These are phyloP conservation scores for Prunus mongolica DNA, from an alignment of 306 rosid genomes.

Conservation along the genomic window DNA sequence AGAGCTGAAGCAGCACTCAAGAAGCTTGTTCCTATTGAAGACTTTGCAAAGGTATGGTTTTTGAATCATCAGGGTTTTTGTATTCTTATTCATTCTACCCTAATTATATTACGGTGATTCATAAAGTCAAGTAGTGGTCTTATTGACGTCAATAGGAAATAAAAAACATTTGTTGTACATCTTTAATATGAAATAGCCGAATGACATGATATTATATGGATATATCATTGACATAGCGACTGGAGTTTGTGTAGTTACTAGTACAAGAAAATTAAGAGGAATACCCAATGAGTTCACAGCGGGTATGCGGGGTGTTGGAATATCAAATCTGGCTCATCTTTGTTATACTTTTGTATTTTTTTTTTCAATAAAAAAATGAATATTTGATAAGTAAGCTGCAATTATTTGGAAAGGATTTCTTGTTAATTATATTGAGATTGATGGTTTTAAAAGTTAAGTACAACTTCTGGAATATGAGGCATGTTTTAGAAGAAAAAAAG, in stretches of 20 bases:
- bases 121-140: background rate
- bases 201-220: background rate
- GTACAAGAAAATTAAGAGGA: background rate
- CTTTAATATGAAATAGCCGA: background rate
- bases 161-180: background rate
- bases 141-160: background rate
- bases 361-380: background rate
- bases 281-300: background rate
- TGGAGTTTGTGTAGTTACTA: background rate
- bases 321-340: background rate
- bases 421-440: background rate
- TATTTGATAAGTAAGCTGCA: background rate
- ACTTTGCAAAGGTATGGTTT: conserved; percentile 56
- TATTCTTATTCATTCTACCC: background rate
- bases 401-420: background rate
- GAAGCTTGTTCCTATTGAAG: conserved; percentile 74
- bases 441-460: background rate
- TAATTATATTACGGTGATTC: background rate
- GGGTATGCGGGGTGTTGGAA: background rate
- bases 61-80: background rate
- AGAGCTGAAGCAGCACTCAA: conserved; percentile 77
- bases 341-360: background rate
- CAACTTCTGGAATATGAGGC: background rate
- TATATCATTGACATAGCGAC: background rate
- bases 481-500: background rate